Percentiles rank a stretch among this genome's conserved stretches.
Evolutionary conservation across 1,139 yeast genomes (phyloP).

Genomic region (Pneumocystis jirovecii): DNA sequence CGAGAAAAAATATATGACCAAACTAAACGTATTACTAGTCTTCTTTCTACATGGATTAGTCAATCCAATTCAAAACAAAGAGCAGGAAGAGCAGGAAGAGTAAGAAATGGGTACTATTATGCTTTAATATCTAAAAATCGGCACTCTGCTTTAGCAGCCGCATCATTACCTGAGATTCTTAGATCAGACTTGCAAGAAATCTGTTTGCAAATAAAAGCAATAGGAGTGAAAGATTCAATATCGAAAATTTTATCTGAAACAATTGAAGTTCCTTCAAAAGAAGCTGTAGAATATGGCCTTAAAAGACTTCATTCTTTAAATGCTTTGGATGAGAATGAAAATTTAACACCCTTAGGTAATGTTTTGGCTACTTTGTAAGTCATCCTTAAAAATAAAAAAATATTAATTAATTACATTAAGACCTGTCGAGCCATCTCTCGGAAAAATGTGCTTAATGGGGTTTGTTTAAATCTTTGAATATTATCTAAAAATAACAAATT

Average conservation of each 20-base stretch:
- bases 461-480: neutral
- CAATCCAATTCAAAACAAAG: conserved; percentile 65
- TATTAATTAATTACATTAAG: conserved; percentile 47
- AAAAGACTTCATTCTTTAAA: conserved; percentile 48
- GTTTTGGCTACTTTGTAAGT: conserved; percentile 14
- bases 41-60: conserved; percentile 61
- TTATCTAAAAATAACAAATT: neutral
- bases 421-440: conserved; percentile 62
- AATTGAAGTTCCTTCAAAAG: conserved; percentile 49
- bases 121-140: conserved; percentile 47
- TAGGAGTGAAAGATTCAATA: conserved; percentile 54
- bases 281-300: conserved; percentile 41
- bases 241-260: conserved; percentile 43
- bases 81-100: conserved; percentile 83
- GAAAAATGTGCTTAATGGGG: conserved; percentile 42
- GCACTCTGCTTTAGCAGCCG: conserved; percentile 34
- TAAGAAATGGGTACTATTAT: conserved; percentile 54
- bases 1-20: conserved; percentile 51
- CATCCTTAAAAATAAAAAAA: conserved; percentile 12
- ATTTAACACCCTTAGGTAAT: conserved; percentile 46
- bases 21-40: conserved; percentile 42
- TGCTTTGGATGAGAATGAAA: conserved; percentile 30
- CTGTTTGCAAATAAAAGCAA: conserved; percentile 59
- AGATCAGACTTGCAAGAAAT: conserved; percentile 58
- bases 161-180: conserved; percentile 66